phyloP scores from a whole-genome alignment of 164 flowering plant species.

The Annona cherimola region DNA sequence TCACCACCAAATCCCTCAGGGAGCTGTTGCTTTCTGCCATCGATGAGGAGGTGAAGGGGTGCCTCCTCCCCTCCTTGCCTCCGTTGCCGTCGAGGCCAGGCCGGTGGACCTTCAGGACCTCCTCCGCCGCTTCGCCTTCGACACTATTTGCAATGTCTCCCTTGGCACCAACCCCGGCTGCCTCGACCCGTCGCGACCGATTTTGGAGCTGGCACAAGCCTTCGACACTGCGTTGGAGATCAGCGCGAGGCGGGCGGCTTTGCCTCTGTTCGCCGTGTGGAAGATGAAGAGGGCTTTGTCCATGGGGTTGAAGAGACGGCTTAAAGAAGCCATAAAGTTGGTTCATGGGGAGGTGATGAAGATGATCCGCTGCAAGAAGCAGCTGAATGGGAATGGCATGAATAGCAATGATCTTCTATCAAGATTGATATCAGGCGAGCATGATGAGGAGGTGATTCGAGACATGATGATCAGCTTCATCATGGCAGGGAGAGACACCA shows the following conservation, averaged over 20 bases:
- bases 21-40: constrained; percentile 37
- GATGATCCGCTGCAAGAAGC: constrained; percentile 30
- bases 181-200: constrained; percentile 31
- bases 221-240: constrained; percentile 64
- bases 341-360: constrained; percentile 41
- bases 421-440: constrained; percentile 39
- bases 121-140: constrained; percentile 57
- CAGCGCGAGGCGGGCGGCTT: constrained; percentile 51
- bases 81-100: constrained; percentile 18
- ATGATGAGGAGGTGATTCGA: constrained; percentile 44
- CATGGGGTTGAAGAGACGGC: constrained; percentile 55
- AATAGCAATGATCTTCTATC: constrained; percentile 39
- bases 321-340: constrained; percentile 34
- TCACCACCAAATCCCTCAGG: constrained; percentile 44
- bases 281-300: constrained; percentile 48
- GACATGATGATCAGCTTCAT: constrained; percentile 82
- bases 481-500: constrained; percentile 88
- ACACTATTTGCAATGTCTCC: constrained; percentile 53
- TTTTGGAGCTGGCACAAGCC: constrained; percentile 34
- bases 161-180: constrained; percentile 56
- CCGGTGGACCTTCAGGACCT: constrained; percentile 52
- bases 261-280: constrained; percentile 52
- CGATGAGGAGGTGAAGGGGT: constrained; percentile 37
- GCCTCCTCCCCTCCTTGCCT: constrained; percentile 52
- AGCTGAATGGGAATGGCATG: not conserved